Conservation (phyloP, 306 rosid species). For the Malus sylvestris region DNA sequence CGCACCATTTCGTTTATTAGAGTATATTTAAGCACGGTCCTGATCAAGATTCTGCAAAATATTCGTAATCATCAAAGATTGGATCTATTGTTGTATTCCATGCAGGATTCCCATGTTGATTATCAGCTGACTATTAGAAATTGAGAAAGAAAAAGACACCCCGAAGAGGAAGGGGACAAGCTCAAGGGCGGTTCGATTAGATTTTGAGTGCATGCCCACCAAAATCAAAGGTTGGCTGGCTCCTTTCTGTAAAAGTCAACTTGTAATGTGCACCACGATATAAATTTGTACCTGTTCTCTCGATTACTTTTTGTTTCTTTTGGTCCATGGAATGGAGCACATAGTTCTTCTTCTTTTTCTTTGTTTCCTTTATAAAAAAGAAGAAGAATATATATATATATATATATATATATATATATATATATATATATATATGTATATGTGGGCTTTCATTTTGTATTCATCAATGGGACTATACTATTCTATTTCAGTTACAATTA, state of each 20-base stretch:
- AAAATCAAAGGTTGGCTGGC: background rate
- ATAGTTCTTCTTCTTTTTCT: background rate
- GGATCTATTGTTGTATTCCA: constrained; percentile 3
- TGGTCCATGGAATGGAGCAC: background rate
- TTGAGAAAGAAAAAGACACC: background rate
- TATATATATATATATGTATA: too few relatives aligned
- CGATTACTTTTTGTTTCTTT: background rate
- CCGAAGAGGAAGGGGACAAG: background rate
- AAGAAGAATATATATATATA: too few relatives aligned
- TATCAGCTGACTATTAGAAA: background rate
- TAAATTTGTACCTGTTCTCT: background rate
- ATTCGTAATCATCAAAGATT: constrained; percentile 4
- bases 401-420: too few relatives aligned
- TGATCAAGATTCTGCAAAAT: constrained; percentile 3
- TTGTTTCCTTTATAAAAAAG: background rate
- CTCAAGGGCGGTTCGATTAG: background rate
- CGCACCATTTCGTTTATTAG: background rate
- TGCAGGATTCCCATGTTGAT: constrained; percentile 5
- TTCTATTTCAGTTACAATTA: background rate
- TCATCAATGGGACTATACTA: too few relatives aligned
- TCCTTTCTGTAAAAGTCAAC: constrained; percentile 5
- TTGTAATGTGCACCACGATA: background rate
- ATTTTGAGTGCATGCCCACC: constrained; percentile 8
- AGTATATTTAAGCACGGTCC: background rate
- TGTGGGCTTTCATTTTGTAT: too few relatives aligned